These are phyloP conservation scores for Ophiostoma sp. DNA, from an alignment of 2,329 filamentous ascomycete genomes.

Conservation along the genomic window DNA sequence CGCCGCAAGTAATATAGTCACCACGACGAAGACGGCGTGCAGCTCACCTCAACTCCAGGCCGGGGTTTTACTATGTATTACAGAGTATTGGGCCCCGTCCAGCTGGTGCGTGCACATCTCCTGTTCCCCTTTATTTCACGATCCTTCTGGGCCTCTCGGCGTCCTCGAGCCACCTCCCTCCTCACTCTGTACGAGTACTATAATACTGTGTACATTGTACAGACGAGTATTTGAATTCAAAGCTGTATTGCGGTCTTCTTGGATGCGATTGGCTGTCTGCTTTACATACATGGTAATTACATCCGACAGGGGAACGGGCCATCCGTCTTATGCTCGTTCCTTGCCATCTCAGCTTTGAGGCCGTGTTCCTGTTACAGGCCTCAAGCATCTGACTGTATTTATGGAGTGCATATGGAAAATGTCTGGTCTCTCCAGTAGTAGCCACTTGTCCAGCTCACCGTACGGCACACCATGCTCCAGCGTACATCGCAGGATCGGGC, in stretches of 20 bases:
- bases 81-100: not conserved
- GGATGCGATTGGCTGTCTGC: not conserved
- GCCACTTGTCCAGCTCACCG: not conserved
- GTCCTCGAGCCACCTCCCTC: not conserved
- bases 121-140: not conserved
- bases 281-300: too few relatives aligned
- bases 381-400: not conserved
- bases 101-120: not conserved
- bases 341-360: not conserved
- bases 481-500: too few relatives aligned
- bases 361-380: not conserved
- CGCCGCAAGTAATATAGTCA: not conserved
- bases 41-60: not conserved
- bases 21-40: not conserved
- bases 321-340: not conserved
- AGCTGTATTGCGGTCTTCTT: not conserved
- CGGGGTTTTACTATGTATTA: too few relatives aligned
- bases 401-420: constrained; percentile 5
- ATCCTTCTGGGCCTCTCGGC: not conserved
- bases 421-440: too few relatives aligned
- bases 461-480: not conserved
- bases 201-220: not conserved
- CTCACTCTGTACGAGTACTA: too few relatives aligned
- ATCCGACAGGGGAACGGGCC: not conserved
- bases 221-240: not conserved